Percentiles rank a stretch among this genome's conserved stretches.
These are phyloP conservation scores for Thecaphora thlaspeos DNA, from an alignment of 1,284 basidiomycete genomes.

Conservation along the genomic window DNA sequence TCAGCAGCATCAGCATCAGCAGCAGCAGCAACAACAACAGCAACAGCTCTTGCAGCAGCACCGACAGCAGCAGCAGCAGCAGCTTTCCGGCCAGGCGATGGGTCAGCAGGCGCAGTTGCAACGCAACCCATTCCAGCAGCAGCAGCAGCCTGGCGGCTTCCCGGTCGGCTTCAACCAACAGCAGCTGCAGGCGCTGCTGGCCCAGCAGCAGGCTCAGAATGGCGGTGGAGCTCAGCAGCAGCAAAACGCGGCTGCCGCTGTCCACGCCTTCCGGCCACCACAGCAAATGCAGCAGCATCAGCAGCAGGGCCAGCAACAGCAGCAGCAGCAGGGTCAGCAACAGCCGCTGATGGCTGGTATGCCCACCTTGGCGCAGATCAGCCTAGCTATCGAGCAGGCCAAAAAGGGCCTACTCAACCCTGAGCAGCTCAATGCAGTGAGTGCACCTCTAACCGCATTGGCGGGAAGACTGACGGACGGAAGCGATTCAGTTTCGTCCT, in stretches of 20 bases:
- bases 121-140: constrained; percentile 32
- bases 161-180: constrained; percentile 34
- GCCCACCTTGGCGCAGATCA: constrained; percentile 31
- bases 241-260: background rate
- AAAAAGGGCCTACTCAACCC: constrained; percentile 38
- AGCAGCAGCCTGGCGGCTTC: constrained; percentile 11
- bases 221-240: constrained; percentile 2
- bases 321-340: constrained; percentile 11
- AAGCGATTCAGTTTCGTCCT: too few relatives aligned
- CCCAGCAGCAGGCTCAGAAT: constrained; percentile 32
- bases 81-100: constrained; percentile 16
- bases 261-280: background rate
- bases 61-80: constrained; percentile 1
- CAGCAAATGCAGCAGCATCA: constrained; percentile 27
- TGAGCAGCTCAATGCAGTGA: constrained; percentile 36
- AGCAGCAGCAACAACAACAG: constrained; percentile 25
- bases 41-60: constrained; percentile 24
- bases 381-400: constrained; percentile 34
- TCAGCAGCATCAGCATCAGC: constrained; percentile 32
- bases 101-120: constrained; percentile 24
- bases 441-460: too few relatives aligned
- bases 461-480: too few relatives aligned
- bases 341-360: constrained; percentile 9
- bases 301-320: constrained; percentile 12
- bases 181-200: constrained; percentile 31